These are phyloP conservation scores for Salvia splendens DNA, from an alignment of 257 asterid genomes.

Conservation along the genomic window DNA sequence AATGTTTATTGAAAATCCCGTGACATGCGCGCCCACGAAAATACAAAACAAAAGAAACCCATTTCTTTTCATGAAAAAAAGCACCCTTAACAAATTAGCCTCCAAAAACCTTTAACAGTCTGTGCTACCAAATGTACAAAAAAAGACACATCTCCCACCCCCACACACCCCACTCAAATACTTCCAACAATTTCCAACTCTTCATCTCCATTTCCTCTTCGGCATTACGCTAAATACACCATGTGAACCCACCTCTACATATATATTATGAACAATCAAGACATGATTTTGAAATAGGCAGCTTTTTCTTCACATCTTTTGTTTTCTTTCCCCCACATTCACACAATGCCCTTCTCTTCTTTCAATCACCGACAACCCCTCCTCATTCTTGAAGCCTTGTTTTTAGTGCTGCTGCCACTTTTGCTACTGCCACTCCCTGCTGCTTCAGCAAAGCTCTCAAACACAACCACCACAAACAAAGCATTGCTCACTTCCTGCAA, in stretches of 20 bases:
- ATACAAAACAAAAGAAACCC: background rate
- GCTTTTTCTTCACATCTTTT: conserved; percentile 19
- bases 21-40: conserved; percentile 30
- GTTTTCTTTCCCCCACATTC: conserved; percentile 16
- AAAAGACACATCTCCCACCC: conserved; percentile 25
- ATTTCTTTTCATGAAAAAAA: background rate
- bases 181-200: conserved; percentile 43
- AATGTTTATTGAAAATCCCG: conserved; percentile 28
- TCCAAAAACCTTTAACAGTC: background rate
- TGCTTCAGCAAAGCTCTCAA: background rate
- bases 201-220: background rate
- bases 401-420: conserved; percentile 26
- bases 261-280: conserved; percentile 26
- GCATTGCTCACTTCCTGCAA: conserved; percentile 47
- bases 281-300: conserved; percentile 6
- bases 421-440: background rate
- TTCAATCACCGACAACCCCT: conserved; percentile 2
- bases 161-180: conserved; percentile 20
- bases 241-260: conserved; percentile 31
- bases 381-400: conserved; percentile 12
- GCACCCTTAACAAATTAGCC: no score
- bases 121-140: background rate
- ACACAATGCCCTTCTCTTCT: conserved; percentile 26
- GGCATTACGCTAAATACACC: conserved; percentile 26
- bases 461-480: conserved; percentile 17